These are phyloP conservation scores for Fusarium robinianum DNA, from an alignment of 2,329 filamentous ascomycete genomes.

Conservation along the genomic window DNA sequence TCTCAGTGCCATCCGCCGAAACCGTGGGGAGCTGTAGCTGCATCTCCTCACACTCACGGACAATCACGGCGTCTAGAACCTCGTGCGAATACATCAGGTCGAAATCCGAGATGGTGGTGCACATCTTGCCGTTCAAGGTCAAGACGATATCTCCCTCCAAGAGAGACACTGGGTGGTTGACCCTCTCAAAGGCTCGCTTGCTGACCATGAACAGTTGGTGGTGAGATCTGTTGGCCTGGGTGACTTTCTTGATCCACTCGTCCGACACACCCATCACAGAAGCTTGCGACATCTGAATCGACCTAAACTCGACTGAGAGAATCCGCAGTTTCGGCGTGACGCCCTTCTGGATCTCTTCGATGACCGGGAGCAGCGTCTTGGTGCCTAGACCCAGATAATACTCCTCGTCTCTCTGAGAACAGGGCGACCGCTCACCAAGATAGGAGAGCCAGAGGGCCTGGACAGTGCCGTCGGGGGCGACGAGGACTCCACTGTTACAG, in stretches of 20 bases:
- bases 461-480: conserved; percentile 87
- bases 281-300: conserved; percentile 95
- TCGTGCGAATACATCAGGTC: conserved; percentile 96
- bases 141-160: conserved; percentile 92
- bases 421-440: conserved; percentile 81
- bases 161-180: conserved; percentile 58
- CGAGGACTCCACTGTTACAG: conserved; percentile 91
- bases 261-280: conserved; percentile 97
- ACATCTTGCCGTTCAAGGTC: conserved; percentile 86
- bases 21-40: conserved; percentile 80
- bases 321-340: conserved; percentile 82
- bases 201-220: conserved; percentile 99
- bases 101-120: conserved; percentile 89
- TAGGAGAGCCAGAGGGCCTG: conserved; percentile 98
- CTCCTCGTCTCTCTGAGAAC: conserved; percentile 86
- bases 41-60: conserved; percentile 83
- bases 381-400: conserved; percentile 94
- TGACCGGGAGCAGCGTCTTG: conserved; percentile 84
- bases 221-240: conserved; percentile 83
- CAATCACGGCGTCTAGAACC: conserved; percentile 78
- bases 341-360: conserved; percentile 81
- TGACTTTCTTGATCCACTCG: conserved; percentile 91
- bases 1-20: conserved; percentile 87
- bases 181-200: conserved; percentile 75
- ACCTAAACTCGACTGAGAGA: conserved; percentile 90